Evolutionary conservation across 208 protist species (phyloP).

Genomic region (Trypanosoma vivax): DNA sequence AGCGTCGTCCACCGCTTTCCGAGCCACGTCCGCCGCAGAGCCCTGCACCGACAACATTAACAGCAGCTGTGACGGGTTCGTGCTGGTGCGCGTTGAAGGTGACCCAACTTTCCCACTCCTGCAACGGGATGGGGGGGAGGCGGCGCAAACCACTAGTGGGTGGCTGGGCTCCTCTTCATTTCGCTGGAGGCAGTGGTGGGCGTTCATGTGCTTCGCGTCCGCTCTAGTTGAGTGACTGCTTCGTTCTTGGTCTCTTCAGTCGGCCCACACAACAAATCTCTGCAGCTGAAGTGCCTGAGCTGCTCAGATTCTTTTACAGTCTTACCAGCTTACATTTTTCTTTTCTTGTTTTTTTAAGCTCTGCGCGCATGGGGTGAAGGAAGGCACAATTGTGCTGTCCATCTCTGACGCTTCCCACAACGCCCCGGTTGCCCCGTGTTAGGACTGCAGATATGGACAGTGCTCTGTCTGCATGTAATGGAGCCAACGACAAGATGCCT

Average conservation of each 20-base stretch:
- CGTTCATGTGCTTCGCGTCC: slow-evolving; percentile 43
- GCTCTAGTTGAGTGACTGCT: background rate
- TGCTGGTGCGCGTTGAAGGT: background rate
- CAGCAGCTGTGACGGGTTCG: background rate
- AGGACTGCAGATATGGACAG: too few species aligned
- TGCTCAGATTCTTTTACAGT: too few species aligned
- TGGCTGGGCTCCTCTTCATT: slow-evolving; percentile 63
- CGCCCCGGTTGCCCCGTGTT: too few species aligned
- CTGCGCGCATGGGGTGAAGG: background rate
- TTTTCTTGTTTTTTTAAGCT: slow-evolving; percentile 11
- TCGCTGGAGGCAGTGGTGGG: slow-evolving; percentile 62
- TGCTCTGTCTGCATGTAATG: too few species aligned
- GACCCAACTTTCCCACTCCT: background rate
- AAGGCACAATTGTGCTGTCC: background rate
- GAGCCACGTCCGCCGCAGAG: background rate
- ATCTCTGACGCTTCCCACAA: too few species aligned
- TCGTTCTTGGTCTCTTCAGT: background rate
- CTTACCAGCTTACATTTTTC: slow-evolving; percentile 1
- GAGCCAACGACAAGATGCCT: too few species aligned
- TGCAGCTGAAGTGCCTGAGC: too few species aligned
- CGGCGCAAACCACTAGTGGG: background rate
- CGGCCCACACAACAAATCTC: background rate
- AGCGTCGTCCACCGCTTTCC: background rate
- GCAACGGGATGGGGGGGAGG: background rate
- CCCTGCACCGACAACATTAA: background rate